Conservation (phyloP, 805 yeast species). For the Saccharomycopsis fibuligera region DNA sequence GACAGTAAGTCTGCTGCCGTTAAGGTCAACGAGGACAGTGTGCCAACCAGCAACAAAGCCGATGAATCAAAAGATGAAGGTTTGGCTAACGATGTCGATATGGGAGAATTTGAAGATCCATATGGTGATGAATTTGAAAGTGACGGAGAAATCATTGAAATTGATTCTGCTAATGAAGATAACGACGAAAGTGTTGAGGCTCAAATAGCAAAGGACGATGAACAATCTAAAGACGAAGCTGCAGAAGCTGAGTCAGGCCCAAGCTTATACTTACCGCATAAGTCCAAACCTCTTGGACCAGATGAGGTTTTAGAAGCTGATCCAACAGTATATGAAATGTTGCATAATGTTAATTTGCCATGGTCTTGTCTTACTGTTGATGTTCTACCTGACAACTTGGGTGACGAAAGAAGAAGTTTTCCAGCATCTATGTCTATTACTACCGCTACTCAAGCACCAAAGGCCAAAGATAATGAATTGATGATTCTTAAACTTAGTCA, state of each 20-base stretch:
- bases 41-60: conserved; percentile 34
- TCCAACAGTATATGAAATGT: conserved; percentile 92
- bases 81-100: conserved; percentile 42
- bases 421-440: conserved; percentile 84
- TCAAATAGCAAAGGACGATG: conserved; percentile 21
- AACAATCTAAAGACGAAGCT: conserved; percentile 25
- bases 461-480: conserved; percentile 82
- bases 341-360: conserved; percentile 86
- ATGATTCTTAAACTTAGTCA: conserved; percentile 78
- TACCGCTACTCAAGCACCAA: conserved; percentile 91
- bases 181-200: conserved; percentile 25
- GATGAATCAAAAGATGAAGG: conserved; percentile 33
- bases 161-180: conserved; percentile 55
- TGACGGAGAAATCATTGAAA: conserved; percentile 82
- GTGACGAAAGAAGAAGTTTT: conserved; percentile 80
- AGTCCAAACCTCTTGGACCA: conserved; percentile 85
- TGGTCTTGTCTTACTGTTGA: conserved; percentile 97
- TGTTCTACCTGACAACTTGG: conserved; percentile 77
- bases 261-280: conserved; percentile 75
- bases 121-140: conserved; percentile 90
- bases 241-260: conserved; percentile 31
- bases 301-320: conserved; percentile 96
- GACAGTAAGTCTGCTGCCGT: conserved; percentile 28
- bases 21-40: conserved; percentile 34
- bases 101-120: conserved; percentile 85